phyloP scores from a whole-genome alignment of 257 asterid genomes.

The Solanum dulcamara region DNA sequence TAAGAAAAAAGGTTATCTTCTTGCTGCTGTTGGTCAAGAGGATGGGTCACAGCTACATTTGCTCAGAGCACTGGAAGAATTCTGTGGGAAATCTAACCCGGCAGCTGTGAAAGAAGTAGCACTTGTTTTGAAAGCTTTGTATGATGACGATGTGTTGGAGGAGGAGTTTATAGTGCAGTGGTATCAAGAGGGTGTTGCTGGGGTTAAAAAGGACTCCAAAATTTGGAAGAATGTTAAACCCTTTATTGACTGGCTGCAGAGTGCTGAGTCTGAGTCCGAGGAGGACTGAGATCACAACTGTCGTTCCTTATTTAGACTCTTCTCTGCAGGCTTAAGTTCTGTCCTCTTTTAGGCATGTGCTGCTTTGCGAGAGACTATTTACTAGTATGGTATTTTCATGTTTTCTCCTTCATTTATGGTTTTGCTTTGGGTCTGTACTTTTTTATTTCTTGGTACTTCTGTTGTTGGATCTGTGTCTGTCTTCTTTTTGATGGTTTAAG shows the following conservation, averaged over 20 bases:
- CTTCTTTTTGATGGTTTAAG: background rate
- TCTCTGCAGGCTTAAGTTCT: background rate
- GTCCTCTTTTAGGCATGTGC: background rate
- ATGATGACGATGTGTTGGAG: slow-evolving; percentile 11
- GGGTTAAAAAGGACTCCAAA: slow-evolving; percentile 3
- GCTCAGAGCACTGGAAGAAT: slow-evolving; percentile 4
- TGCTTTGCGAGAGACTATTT: background rate
- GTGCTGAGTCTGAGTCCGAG: slow-evolving; percentile 20
- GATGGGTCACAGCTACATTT: slow-evolving; percentile 1
- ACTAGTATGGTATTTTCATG: background rate
- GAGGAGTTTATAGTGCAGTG: slow-evolving; percentile 14
- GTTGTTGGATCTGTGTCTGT: background rate
- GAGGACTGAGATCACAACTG: slow-evolving; percentile 3
- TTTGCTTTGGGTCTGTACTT: background rate
- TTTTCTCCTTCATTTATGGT: background rate
- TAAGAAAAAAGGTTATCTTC: slow-evolving; percentile 11
- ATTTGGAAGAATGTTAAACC: slow-evolving; percentile 18
- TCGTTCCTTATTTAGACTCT: background rate
- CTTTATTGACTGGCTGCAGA: slow-evolving; percentile 18
- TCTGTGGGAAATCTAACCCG: slow-evolving; percentile 2
- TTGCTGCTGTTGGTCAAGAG: slow-evolving; percentile 7
- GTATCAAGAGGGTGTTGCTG: slow-evolving; percentile 3
- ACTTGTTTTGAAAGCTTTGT: slow-evolving; percentile 9
- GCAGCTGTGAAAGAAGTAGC: slow-evolving; percentile 15
- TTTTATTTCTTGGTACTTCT: background rate